Evolutionary conservation across 208 protist species (phyloP).

Genomic region (Wallacemonas rigidus): DNA sequence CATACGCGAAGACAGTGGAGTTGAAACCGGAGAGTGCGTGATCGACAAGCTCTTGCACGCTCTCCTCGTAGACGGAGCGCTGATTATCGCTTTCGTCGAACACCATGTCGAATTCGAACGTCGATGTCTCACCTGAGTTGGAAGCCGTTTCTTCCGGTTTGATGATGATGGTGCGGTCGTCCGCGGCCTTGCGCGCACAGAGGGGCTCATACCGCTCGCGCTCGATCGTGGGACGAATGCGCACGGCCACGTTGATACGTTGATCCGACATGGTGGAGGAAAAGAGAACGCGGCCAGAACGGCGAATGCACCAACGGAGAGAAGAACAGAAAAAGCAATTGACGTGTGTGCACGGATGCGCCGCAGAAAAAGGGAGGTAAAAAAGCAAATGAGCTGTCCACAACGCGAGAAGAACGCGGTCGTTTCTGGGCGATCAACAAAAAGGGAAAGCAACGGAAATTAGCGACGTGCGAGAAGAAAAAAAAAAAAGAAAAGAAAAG

Average conservation of each 20-base stretch:
- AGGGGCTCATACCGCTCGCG: conserved; percentile 71
- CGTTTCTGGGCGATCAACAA: too few relatives aligned
- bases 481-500: conserved; percentile 2
- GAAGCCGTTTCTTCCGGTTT: conserved; percentile 52
- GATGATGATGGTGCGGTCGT: conserved; percentile 77
- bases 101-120: conserved; percentile 86
- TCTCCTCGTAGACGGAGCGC: conserved; percentile 76
- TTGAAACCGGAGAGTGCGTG: conserved; percentile 75
- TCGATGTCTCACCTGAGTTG: conserved; percentile 32
- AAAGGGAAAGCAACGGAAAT: not conserved
- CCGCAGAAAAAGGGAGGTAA: too few relatives aligned
- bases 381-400: too few relatives aligned
- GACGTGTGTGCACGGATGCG: not conserved
- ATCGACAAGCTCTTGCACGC: conserved; percentile 84
- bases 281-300: conserved; percentile 9
- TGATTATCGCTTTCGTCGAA: conserved; percentile 85
- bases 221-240: conserved; percentile 75
- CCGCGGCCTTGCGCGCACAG: conserved; percentile 70
- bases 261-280: conserved; percentile 55
- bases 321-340: conserved; percentile 17
- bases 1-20: conserved; percentile 90
- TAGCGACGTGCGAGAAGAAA: not conserved
- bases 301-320: too few relatives aligned
- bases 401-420: too few relatives aligned
- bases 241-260: conserved; percentile 80